A percentile compares a stretch with the other conserved stretches of the same genome.
Evolutionary conservation across 139 green algal genomes (phyloP).

Genomic region (Raphidocelis subcapitata): DNA sequence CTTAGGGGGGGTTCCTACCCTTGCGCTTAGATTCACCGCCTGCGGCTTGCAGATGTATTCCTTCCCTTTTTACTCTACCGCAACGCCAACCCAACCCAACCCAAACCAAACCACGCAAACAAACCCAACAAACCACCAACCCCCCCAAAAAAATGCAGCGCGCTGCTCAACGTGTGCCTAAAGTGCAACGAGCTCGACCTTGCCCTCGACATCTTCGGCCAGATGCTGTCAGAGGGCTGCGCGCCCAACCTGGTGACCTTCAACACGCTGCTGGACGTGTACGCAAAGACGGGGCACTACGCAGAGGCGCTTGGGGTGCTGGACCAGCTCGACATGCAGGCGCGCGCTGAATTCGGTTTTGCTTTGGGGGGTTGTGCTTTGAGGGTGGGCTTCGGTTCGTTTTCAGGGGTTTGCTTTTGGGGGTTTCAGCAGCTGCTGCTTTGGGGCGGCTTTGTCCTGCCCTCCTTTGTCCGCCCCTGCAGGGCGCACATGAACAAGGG

Average conservation of each 20-base stretch:
- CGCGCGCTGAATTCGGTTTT: background rate
- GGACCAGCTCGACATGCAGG: slow-evolving; percentile 31
- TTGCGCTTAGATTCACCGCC: too few species aligned
- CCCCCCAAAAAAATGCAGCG: background rate
- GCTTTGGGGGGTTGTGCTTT: background rate
- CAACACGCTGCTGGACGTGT: slow-evolving; percentile 46
- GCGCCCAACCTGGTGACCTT: slow-evolving; percentile 45
- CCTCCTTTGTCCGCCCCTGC: background rate
- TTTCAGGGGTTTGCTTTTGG: background rate
- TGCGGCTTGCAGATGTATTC: too few species aligned
- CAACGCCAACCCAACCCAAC: too few species aligned
- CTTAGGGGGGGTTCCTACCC: background rate
- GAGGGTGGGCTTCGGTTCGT: background rate
- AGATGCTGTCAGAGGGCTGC: slow-evolving; percentile 44
- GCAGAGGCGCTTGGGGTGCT: slow-evolving; percentile 43
- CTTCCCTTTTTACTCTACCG: too few species aligned
- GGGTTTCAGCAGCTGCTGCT: background rate
- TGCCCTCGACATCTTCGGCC: slow-evolving; percentile 55
- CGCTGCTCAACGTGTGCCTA: slow-evolving; percentile 36
- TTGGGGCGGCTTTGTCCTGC: background rate
- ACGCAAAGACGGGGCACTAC: slow-evolving; percentile 59
- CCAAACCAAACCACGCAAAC: too few species aligned
- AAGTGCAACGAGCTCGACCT: slow-evolving; percentile 36
- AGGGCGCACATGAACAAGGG: background rate
- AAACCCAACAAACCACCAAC: too few species aligned